These are phyloP conservation scores for Curvularia hawaiiensis DNA, from an alignment of 2,329 filamentous ascomycete genomes.

Conservation along the genomic window DNA sequence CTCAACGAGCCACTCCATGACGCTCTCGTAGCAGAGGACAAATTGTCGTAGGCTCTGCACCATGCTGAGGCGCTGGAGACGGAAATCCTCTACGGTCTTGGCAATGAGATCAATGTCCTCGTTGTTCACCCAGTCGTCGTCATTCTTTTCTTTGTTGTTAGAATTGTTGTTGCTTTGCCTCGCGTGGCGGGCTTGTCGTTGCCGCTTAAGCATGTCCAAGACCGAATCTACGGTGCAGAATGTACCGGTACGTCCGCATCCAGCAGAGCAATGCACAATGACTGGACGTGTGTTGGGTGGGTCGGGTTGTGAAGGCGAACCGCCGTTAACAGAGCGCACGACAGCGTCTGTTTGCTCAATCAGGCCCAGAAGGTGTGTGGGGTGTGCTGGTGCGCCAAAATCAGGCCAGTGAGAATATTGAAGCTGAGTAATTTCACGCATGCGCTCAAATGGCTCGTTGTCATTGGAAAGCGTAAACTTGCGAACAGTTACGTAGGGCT, in stretches of 20 bases:
- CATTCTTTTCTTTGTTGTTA: constrained; percentile 43
- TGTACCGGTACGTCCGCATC: constrained; percentile 92
- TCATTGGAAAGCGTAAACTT: constrained; percentile 84
- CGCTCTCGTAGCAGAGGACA: constrained; percentile 94
- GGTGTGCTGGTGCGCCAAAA: constrained; percentile 90
- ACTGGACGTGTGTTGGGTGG: constrained; percentile 66
- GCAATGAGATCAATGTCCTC: constrained; percentile 79
- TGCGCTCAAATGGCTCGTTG: constrained; percentile 77
- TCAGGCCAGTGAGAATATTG: constrained; percentile 98
- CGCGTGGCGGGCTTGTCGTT: constrained; percentile 55
- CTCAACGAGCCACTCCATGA: constrained; percentile 80
- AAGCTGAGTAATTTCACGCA: constrained; percentile 91
- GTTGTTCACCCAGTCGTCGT: constrained; percentile 70
- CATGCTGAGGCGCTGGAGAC: constrained; percentile 89
- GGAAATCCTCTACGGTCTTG: constrained; percentile 88
- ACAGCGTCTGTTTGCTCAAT: constrained; percentile 89
- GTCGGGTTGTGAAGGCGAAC: constrained; percentile 63
- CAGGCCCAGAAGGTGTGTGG: constrained; percentile 81
- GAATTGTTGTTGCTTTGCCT: constrained; percentile 30
- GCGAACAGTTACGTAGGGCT: constrained; percentile 79
- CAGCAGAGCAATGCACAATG: constrained; percentile 93
- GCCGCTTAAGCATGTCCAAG: constrained; percentile 94
- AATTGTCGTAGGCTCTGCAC: constrained; percentile 93
- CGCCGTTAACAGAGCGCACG: constrained; percentile 54
- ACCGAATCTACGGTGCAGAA: constrained; percentile 98